Conservation (phyloP, 176 grass and related monocot genomes). For the Lolium rigidum region DNA sequence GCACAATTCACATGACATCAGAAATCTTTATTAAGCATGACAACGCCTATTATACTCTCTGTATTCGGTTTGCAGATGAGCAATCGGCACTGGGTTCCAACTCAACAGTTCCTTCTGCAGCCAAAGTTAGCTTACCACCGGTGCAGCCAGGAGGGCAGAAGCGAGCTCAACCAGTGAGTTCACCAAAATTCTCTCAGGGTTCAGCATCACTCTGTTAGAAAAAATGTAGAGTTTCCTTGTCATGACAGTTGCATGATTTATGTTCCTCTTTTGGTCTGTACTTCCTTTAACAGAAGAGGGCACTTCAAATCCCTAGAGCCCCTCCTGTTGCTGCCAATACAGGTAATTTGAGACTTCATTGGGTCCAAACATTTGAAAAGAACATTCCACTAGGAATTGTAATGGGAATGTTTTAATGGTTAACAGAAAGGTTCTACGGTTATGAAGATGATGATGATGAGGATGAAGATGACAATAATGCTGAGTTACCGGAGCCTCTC, state of each 20-base stretch:
- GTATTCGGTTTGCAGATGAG: slow-evolving; percentile 25
- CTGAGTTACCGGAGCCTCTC: slow-evolving; percentile 49
- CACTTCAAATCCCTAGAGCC: slow-evolving; percentile 36
- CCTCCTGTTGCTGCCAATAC: slow-evolving; percentile 16
- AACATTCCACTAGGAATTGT: slow-evolving; percentile 20
- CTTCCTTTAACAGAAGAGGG: slow-evolving; percentile 33
- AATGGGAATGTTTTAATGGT: not conserved
- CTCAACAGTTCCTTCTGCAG: slow-evolving; percentile 9
- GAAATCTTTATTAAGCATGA: slow-evolving; percentile 17
- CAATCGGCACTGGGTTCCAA: not conserved
- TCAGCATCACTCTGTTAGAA: not conserved
- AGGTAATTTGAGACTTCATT: slow-evolving; percentile 34
- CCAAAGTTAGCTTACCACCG: not conserved
- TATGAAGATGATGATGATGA: not conserved
- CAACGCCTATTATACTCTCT: not conserved
- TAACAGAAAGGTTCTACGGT: slow-evolving; percentile 26
- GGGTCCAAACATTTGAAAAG: not conserved
- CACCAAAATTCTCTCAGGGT: not conserved
- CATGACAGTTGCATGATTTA: slow-evolving; percentile 4
- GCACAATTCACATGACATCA: not conserved
- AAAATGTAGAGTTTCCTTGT: not conserved
- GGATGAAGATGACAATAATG: not conserved
- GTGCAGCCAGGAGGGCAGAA: slow-evolving; percentile 1
- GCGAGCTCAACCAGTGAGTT: slow-evolving; percentile 38
- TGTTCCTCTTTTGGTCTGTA: not conserved